phyloP scores from a whole-genome alignment of 2,329 filamentous ascomycete genomes.

The Sporothrix sp. region DNA sequence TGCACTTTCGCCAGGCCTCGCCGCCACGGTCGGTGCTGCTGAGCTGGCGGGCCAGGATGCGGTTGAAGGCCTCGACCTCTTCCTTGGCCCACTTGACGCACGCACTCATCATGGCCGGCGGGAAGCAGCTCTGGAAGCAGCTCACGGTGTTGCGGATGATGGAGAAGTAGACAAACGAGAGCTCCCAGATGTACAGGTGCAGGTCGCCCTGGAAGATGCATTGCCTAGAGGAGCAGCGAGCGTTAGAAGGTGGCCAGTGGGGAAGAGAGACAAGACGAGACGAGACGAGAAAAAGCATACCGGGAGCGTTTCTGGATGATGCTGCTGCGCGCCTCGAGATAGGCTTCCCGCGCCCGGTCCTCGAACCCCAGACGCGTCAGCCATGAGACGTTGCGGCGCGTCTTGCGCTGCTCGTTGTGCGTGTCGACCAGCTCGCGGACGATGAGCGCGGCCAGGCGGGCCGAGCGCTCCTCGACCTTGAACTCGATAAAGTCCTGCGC shows the following conservation, averaged over 20 bases:
- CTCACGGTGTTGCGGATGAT: slow-evolving; percentile 87
- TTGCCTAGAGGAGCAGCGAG: slow-evolving; percentile 52
- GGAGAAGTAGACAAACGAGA: slow-evolving; percentile 92
- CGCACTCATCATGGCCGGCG: slow-evolving; percentile 77
- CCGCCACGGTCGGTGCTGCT: slow-evolving; percentile 74
- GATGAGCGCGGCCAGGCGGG: slow-evolving; percentile 65
- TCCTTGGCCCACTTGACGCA: slow-evolving; percentile 99
- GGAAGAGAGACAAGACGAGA: neutral
- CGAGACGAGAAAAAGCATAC: slow-evolving; percentile 35
- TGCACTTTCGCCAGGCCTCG: slow-evolving; percentile 70
- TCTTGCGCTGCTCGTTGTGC: slow-evolving; percentile 66
- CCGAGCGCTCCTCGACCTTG: slow-evolving; percentile 79
- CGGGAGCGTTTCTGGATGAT: slow-evolving; percentile 74
- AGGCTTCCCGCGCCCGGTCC: slow-evolving; percentile 77
- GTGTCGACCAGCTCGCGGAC: slow-evolving; percentile 68
- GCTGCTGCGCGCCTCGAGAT: slow-evolving; percentile 67
- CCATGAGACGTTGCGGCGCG: slow-evolving; percentile 74
- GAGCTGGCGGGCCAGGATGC: slow-evolving; percentile 69
- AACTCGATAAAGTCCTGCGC: slow-evolving; percentile 88
- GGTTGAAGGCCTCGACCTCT: slow-evolving; percentile 84
- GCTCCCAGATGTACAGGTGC: slow-evolving; percentile 85
- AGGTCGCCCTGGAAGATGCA: slow-evolving; percentile 93
- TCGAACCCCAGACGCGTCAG: slow-evolving; percentile 81
- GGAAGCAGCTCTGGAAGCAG: slow-evolving; percentile 81
- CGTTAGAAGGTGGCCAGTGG: neutral